These are phyloP conservation scores for Pythium catenulatum DNA, from an alignment of 352 stramenopile species.

Conservation along the genomic window DNA sequence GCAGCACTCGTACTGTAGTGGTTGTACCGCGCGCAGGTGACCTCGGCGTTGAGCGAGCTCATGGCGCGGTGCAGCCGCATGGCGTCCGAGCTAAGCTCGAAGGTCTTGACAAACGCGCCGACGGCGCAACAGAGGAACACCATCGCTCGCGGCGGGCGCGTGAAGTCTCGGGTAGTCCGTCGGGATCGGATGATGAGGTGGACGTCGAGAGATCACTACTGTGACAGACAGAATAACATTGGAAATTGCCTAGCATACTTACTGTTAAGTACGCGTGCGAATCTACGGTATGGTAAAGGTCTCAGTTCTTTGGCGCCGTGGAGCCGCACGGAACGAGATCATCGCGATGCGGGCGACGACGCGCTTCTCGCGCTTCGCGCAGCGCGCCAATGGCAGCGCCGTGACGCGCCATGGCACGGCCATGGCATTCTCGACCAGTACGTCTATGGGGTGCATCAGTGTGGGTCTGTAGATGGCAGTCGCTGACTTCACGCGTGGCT, in stretches of 20 bases:
- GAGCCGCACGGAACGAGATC: too few relatives aligned
- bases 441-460: neutral
- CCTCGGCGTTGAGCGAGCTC: slow-evolving; percentile 73
- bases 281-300: slow-evolving; percentile 15
- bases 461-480: neutral
- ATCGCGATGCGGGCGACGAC: neutral
- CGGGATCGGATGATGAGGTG: neutral
- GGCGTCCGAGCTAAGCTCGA: slow-evolving; percentile 74
- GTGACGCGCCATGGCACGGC: neutral
- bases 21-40: slow-evolving; percentile 81
- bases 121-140: slow-evolving; percentile 81
- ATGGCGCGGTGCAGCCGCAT: slow-evolving; percentile 71
- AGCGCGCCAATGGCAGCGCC: slow-evolving; percentile 1
- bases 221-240: slow-evolving; percentile 20
- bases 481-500: neutral
- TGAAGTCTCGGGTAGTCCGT: too few relatives aligned
- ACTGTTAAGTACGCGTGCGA: neutral
- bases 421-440: slow-evolving; percentile 28
- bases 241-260: neutral
- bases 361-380: slow-evolving; percentile 23
- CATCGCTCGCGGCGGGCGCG: too few relatives aligned
- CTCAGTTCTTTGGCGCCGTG: too few relatives aligned
- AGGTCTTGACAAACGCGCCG: slow-evolving; percentile 77
- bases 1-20: slow-evolving; percentile 69
- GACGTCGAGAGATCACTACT: neutral